Evolutionary conservation across 164 flowering plant species (phyloP), one percentile per base, ranked within the genome.

Genomic region (Annona cherimola): DNA sequence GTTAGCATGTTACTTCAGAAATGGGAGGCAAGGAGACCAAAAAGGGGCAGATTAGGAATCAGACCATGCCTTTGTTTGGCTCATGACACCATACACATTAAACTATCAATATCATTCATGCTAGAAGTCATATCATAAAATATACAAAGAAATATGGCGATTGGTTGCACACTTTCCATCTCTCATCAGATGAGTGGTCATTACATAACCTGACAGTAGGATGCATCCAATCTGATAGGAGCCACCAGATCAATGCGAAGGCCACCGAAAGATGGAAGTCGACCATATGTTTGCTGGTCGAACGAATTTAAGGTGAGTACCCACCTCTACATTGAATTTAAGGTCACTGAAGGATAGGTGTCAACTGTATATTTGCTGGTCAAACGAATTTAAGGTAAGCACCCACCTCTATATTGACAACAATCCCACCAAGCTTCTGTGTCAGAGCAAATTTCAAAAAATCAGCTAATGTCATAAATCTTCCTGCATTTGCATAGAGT

Each of bases 391-490:
- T 40, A 41, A 2, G 12, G 45, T 63, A 35, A 19, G 55, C 44
- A 70, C 80, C 69, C 63, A 84, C 84, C 82, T 82, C 82, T 73
- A 84, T 76, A 62, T 59, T 75, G 75, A 84, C 77, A 69, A 84
- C 71, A 40, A 84, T 78, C 57, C 86, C 86, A 70, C 79, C 20
- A 80, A 81, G 59, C n/a, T 76, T 42, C 42, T 80, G 72, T 69
- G 20, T 64, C 60, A 69, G 68, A n/a, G 84, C 77, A 39, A 79
- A 75, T 2, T 26, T 77, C 74, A 84, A 61, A 75, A 84, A 84
- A n/a, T 78, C 74, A 59, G 73, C 45, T 69, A 84, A 73, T 20
- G 79, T 65, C 65, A 80, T n/a, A 54, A 81, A 76, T 0, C 16
- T 78, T 72, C 83, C 84, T 45, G 59, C 71, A 76, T 75, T 76